Conservation (phyloP, 441 rosid genomes). For the Pelargonium myrrhifolium region DNA sequence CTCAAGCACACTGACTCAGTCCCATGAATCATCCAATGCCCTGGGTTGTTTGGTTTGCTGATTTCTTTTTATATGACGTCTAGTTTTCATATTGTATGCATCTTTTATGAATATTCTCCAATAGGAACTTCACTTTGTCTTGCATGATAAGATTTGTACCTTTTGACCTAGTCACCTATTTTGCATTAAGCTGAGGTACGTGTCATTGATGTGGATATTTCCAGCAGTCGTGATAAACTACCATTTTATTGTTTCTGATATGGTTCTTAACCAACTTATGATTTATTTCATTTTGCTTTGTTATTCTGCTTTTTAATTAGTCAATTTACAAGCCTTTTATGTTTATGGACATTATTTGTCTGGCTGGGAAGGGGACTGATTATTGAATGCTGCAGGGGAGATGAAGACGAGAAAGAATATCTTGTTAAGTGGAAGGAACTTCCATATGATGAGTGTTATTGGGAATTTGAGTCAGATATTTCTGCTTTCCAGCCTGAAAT, state of each 20-base stretch:
- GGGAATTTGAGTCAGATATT: slow-evolving; percentile 93
- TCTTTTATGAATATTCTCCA: not conserved
- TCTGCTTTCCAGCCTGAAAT: slow-evolving; percentile 85
- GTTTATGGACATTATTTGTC: slow-evolving; percentile 7
- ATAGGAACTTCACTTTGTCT: slow-evolving; percentile 1
- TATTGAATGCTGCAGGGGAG: slow-evolving; percentile 59
- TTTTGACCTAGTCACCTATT: not conserved
- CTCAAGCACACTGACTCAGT: not conserved
- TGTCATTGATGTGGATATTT: not conserved
- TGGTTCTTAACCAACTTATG: slow-evolving; percentile 4
- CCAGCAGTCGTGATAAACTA: not conserved
- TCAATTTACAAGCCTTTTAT: not conserved
- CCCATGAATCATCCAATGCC: not conserved
- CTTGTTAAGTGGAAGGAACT: slow-evolving; percentile 95
- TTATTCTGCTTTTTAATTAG: not conserved
- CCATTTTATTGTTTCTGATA: not conserved
- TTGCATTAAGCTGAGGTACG: not conserved
- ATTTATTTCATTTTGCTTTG: not conserved
- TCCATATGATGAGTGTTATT: slow-evolving; percentile 88
- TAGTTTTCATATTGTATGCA: not conserved
- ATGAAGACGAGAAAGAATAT: slow-evolving; percentile 74
- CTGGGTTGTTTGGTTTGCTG: not conserved
- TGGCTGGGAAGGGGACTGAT: slow-evolving; percentile 12
- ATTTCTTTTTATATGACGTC: not conserved
- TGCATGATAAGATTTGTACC: not conserved